phyloP scores from a whole-genome alignment of 495 filamentous ascomycete species.

The Lichenothelia convexa region DNA sequence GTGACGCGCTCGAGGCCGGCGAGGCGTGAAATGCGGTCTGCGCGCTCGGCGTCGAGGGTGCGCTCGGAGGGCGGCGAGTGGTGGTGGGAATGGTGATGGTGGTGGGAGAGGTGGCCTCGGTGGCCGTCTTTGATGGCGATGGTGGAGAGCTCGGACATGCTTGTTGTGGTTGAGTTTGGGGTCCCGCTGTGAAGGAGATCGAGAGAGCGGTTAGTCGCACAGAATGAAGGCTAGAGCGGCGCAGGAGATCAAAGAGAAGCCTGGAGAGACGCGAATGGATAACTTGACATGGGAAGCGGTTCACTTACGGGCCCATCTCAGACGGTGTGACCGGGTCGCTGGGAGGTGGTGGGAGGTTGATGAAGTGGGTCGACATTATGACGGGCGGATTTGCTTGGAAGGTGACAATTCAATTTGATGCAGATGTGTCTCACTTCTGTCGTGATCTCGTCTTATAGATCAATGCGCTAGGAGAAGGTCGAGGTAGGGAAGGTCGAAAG shows the following conservation, averaged over 20 bases:
- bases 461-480: no score
- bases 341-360: constrained; percentile 70
- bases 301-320: no score
- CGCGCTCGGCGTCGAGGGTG: constrained; percentile 73
- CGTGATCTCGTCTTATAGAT: no score
- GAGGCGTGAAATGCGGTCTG: constrained; percentile 81
- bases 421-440: no score
- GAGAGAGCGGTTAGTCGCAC: not conserved
- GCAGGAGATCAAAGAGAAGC: no score
- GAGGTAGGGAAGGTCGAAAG: no score
- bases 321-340: constrained; percentile 78
- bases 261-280: no score
- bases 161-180: constrained; percentile 74
- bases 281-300: no score
- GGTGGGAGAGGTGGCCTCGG: constrained; percentile 44
- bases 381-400: no score
- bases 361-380: no score
- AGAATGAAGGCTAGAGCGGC: constrained; percentile 23
- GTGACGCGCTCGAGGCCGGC: constrained; percentile 69
- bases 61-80: constrained; percentile 35
- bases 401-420: no score
- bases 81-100: constrained; percentile 25
- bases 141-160: constrained; percentile 70
- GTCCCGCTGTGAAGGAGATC: constrained; percentile 44
- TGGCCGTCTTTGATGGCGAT: constrained; percentile 91